phyloP scores from a whole-genome alignment of 768 basidiomycete species.

The Sutorius australiensis region DNA sequence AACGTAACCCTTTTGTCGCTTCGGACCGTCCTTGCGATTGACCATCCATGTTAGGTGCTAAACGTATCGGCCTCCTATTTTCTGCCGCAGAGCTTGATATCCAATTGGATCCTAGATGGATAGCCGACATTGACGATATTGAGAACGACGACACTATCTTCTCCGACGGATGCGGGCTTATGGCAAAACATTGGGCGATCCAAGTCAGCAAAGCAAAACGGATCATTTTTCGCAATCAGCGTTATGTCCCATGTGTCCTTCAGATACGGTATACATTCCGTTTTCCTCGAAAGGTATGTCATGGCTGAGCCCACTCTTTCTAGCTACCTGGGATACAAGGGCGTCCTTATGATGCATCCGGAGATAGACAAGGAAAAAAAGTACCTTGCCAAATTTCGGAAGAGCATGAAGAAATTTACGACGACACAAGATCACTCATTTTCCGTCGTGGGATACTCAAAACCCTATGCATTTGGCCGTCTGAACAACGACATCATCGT shows the following conservation, averaged over 20 bases:
- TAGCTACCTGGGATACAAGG: constrained; percentile 71
- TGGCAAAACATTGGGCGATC: constrained; percentile 48
- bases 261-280: constrained; percentile 50
- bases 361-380: constrained; percentile 46
- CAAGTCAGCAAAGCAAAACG: constrained; percentile 51
- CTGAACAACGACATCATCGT: constrained; percentile 70
- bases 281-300: background rate
- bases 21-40: background rate
- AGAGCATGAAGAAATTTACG: constrained; percentile 69
- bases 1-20: constrained; percentile 38
- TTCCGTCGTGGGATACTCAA: constrained; percentile 63
- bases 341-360: constrained; percentile 65
- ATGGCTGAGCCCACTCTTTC: background rate
- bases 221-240: constrained; percentile 49
- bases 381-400: constrained; percentile 53
- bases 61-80: constrained; percentile 65
- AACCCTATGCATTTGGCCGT: constrained; percentile 60
- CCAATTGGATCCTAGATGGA: constrained; percentile 44
- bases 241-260: constrained; percentile 60
- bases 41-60: constrained; percentile 48
- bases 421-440: constrained; percentile 55
- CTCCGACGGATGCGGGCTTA: constrained; percentile 69
- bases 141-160: constrained; percentile 54
- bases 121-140: constrained; percentile 58
- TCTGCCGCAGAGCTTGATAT: constrained; percentile 61